Conservation (phyloP, 306 rosid species). For the Malus asiatica region DNA sequence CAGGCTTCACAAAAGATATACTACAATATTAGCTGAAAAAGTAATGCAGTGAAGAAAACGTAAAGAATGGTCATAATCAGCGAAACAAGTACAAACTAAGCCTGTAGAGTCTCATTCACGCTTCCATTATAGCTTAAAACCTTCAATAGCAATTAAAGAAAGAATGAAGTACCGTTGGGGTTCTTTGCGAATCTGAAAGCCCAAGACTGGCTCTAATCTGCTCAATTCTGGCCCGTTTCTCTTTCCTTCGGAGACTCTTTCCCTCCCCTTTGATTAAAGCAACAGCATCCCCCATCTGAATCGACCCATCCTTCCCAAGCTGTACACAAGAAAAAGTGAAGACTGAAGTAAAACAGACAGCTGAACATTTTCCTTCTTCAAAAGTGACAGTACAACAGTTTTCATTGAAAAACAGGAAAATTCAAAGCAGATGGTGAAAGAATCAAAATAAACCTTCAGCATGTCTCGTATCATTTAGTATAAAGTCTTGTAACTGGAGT, state of each 20-base stretch:
- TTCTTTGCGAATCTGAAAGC: conserved; percentile 95
- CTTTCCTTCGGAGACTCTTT: conserved; percentile 75
- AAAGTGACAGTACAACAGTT: background rate
- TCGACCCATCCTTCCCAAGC: conserved; percentile 39
- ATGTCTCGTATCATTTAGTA: background rate
- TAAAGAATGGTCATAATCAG: conserved; percentile 8
- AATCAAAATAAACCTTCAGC: background rate
- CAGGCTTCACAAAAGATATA: conserved; percentile 50
- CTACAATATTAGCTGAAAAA: conserved; percentile 25
- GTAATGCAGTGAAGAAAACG: conserved; percentile 10
- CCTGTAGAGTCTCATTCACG: background rate
- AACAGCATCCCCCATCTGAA: conserved; percentile 83
- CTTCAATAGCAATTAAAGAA: background rate
- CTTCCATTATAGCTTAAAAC: background rate
- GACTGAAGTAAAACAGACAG: background rate
- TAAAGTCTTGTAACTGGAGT: background rate
- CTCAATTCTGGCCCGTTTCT: conserved; percentile 85
- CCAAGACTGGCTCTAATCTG: conserved; percentile 99
- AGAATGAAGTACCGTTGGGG: conserved; percentile 49
- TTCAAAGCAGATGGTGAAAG: background rate
- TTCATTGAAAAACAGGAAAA: background rate
- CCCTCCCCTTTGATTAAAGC: conserved; percentile 82
- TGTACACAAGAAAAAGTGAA: conserved; percentile 15
- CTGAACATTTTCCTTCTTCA: background rate
- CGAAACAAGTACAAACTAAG: background rate